Evolutionary conservation across 1,284 basidiomycete genomes (phyloP).

Genomic region (Moesziomyces sp.): DNA sequence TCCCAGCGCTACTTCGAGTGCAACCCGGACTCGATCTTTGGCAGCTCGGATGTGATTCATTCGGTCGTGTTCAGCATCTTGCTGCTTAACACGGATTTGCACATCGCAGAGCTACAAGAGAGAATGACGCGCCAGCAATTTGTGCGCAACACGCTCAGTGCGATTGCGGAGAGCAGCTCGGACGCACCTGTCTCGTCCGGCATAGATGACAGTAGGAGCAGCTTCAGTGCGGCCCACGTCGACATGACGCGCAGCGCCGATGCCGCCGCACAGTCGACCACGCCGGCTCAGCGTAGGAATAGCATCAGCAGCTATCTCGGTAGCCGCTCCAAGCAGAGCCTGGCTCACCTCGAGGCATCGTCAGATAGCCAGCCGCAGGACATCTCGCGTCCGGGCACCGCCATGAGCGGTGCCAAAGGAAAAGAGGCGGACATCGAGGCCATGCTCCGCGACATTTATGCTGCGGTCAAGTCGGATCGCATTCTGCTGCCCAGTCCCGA

Average conservation of each 20-base stretch:
- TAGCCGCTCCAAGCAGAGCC: constrained; percentile 21
- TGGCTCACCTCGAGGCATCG: constrained; percentile 21
- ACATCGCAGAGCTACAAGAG: constrained; percentile 86
- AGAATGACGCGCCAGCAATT: constrained; percentile 96
- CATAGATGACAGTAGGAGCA: constrained; percentile 46
- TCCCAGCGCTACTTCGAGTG: constrained; percentile 88
- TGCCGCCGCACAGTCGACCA: not conserved
- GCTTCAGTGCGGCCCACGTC: constrained; percentile 19
- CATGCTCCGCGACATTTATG: constrained; percentile 84
- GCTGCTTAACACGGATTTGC: constrained; percentile 94
- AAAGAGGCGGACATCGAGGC: constrained; percentile 33
- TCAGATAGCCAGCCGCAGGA: constrained; percentile 13
- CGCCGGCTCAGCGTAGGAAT: constrained; percentile 15
- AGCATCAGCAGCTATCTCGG: constrained; percentile 32
- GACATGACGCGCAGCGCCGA: constrained; percentile 18
- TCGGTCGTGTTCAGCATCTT: constrained; percentile 91
- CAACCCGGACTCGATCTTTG: constrained; percentile 82
- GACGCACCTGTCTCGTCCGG: constrained; percentile 5
- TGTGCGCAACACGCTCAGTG: constrained; percentile 86
- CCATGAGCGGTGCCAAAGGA: constrained; percentile 18
- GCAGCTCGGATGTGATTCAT: constrained; percentile 87
- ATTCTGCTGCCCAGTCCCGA: constrained; percentile 79
- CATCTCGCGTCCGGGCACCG: constrained; percentile 11
- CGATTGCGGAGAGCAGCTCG: constrained; percentile 71
- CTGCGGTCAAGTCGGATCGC: constrained; percentile 86